Evolutionary conservation across 495 filamentous ascomycete genomes (phyloP), one percentile per base, ranked within the genome.

Genomic region (Durotheca rogersii): DNA sequence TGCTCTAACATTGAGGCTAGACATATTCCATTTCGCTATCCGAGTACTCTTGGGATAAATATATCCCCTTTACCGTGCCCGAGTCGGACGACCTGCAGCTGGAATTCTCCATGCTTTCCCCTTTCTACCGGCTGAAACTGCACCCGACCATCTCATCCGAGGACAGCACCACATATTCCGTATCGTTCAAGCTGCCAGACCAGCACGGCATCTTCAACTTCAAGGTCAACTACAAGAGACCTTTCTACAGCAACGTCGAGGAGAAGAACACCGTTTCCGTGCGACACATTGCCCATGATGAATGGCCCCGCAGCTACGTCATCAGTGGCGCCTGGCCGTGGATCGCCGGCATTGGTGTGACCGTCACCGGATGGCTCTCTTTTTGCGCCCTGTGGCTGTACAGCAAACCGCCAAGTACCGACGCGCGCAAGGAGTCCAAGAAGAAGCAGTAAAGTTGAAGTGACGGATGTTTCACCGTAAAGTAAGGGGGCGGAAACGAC

Each of bases 171-270:
- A 76, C 86, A 25, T 98, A 83, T 77, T 80, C 81, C 56, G 74
- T 82, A 4, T 75, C 79, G 15, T 96, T 97, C 74, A 84, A 76
- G 49, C 75, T 89, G 7, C 93, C 93, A 6, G 94, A 97, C 64
- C 92, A 96, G 70, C 92, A 97, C 77, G 92, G 92, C 60, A 95
- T 97, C 67, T 97, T 96, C 78, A 90, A 92, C 63, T 96, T 97
- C 82, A 81, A 81, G 65, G 79, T 96, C 62, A 92, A 95, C 78
- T 96, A 96, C 78, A 92, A 91, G 74, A 85, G 93, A 2, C 90
- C 94, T 1, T 94, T 96, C 77, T 65, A 93, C 55, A 91, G 83
- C 64, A 85, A 83, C 65, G 67, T 98, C 41, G 93, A 96, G 61
- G 89, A 96, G 78, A 98, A 96, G 81, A 81, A 85, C 57, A 90